These are phyloP conservation scores for Chalaropsis ovoidea DNA, from an alignment of 2,329 filamentous ascomycete genomes.

Conservation along the genomic window DNA sequence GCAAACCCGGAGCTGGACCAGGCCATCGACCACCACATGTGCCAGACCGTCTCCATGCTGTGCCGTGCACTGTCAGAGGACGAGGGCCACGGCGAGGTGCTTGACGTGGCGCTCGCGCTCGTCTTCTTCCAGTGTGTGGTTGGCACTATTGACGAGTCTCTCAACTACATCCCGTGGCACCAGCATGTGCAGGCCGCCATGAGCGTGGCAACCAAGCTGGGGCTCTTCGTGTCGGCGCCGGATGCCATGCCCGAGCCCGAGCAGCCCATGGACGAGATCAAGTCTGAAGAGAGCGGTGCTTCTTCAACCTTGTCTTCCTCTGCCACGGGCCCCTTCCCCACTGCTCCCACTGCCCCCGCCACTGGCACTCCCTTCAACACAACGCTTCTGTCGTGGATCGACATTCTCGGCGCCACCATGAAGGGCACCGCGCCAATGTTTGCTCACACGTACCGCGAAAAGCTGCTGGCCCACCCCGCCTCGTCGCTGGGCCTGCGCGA, in stretches of 20 bases:
- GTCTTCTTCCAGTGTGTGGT: slow-evolving; percentile 91
- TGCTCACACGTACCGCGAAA: slow-evolving; percentile 89
- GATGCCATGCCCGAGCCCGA: slow-evolving; percentile 32
- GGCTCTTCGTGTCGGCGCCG: slow-evolving; percentile 44
- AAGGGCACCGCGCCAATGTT: slow-evolving; percentile 75
- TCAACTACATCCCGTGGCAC: slow-evolving; percentile 92
- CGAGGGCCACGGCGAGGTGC: slow-evolving; percentile 73
- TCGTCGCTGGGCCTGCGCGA: slow-evolving; percentile 66
- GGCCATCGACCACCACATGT: slow-evolving; percentile 87
- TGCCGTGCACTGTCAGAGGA: slow-evolving; percentile 73
- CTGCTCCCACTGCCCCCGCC: neutral
- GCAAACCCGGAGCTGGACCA: slow-evolving; percentile 66
- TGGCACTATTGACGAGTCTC: slow-evolving; percentile 69
- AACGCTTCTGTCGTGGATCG: slow-evolving; percentile 89
- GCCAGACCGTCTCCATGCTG: slow-evolving; percentile 73
- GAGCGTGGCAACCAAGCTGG: slow-evolving; percentile 73
- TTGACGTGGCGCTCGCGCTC: slow-evolving; percentile 86
- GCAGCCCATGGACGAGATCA: neutral
- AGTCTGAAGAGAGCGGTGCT: slow-evolving; percentile 27
- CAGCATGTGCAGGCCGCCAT: slow-evolving; percentile 91
- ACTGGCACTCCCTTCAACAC: slow-evolving; percentile 75
- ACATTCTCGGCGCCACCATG: slow-evolving; percentile 92
- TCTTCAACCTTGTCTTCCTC: neutral
- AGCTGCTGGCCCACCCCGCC: slow-evolving; percentile 62
- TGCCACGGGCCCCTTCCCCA: too few relatives aligned